Evolutionary conservation across 2,329 filamentous ascomycete species (phyloP).

Genomic region (Colletotrichum gigasporum): DNA sequence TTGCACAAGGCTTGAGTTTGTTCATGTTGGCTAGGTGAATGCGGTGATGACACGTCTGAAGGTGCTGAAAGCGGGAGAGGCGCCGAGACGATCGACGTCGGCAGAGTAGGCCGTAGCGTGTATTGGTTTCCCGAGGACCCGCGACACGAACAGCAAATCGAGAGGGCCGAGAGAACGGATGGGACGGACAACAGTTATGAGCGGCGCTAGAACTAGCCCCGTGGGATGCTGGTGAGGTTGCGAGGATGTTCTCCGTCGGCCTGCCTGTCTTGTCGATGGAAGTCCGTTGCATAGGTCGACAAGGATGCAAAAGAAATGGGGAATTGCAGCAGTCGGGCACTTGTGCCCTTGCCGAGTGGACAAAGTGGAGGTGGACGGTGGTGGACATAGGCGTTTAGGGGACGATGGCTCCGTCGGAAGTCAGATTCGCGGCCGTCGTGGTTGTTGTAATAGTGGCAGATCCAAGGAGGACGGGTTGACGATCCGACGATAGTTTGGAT

Average conservation of each 20-base stretch:
- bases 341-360: constrained; percentile 8
- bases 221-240: neutral
- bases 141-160: neutral
- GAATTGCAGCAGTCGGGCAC: neutral
- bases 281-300: constrained; percentile 4
- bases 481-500: neutral
- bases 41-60: constrained; percentile 18
- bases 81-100: constrained; percentile 20
- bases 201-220: constrained; percentile 10
- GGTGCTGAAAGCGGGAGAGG: constrained; percentile 27
- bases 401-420: neutral
- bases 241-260: constrained; percentile 2
- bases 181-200: constrained; percentile 4
- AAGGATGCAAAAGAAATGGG: constrained; percentile 6
- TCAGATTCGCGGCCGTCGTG: neutral
- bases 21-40: neutral
- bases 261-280: constrained; percentile 13
- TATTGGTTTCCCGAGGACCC: constrained; percentile 1
- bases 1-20: neutral
- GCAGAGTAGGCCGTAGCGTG: neutral
- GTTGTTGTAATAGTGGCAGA: neutral
- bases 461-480: neutral
- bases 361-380: neutral
- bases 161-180: constrained; percentile 11
- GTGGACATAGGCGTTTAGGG: neutral